Evolutionary conservation across 768 basidiomycete genomes (phyloP), one percentile per base, ranked within the genome.

Genomic region (Suillus decipiens): DNA sequence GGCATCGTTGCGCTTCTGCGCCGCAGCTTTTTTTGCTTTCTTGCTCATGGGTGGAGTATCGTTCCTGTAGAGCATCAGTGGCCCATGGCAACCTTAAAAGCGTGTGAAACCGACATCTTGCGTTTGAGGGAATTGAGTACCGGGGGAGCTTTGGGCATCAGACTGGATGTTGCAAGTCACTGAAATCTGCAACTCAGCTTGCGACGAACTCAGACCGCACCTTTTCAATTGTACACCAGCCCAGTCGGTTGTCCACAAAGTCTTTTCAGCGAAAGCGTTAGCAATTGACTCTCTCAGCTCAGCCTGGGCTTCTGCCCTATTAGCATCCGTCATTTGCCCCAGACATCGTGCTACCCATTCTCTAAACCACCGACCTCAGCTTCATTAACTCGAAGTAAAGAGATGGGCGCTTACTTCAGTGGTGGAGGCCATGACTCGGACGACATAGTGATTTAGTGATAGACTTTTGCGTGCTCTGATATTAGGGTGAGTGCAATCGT

Each of bases 211-310:
- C 22, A 53, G 33, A 62, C 59, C 61, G 60, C 61, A 95, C 96
- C 90, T 91, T 81, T 93, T 84, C 61, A 99, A 81, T 77, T 96
- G 91, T 39, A 95, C 85, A 37, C 85, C 89, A 11, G 83, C 79
- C 97, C 97, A 99, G 75, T 99, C 94, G 62, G 91, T 96, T n/a
- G 92, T 91, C 86, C 92, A 90, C 31, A 99, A 82, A 1, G 90
- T 85, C 73, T 92, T 88, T 72, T 87, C 83, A 65, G 87, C 83
- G 79, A 93, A 96, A 77, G 95, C 89, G 69, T 95, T 87, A 85
- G 92, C 90, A 77, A 99, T 97, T 84, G 95, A 91, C 88, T 92
- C 86, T 86, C 95, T 95, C 73, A 99, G 79, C 82, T 99, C 97
- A 64, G 90, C 84, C 72, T 95, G 93, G 24, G 96, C 96, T 68